These are phyloP conservation scores for Fraxinus cuspidata DNA, from an alignment of 257 asterid species.

Conservation along the genomic window DNA sequence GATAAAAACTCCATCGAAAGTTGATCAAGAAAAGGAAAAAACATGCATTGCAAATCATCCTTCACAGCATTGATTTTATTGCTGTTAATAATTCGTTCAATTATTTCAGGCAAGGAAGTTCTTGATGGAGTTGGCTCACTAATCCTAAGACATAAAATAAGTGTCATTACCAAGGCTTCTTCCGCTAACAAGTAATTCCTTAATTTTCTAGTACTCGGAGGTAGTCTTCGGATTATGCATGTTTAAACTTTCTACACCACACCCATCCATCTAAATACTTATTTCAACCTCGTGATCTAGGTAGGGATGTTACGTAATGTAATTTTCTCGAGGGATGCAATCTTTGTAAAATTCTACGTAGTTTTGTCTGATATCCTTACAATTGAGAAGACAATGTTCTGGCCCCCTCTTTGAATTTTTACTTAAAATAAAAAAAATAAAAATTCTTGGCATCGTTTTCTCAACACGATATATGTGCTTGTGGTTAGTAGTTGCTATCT, in stretches of 20 bases:
- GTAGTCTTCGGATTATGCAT: not conserved
- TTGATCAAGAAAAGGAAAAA: not conserved
- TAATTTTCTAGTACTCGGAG: not conserved
- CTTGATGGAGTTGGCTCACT: conserved; percentile 14
- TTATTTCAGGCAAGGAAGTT: conserved; percentile 22
- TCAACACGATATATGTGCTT: not conserved
- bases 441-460: not conserved
- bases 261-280: not conserved
- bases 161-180: conserved; percentile 3
- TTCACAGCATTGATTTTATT: not conserved
- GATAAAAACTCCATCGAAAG: not conserved
- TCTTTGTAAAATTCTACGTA: not conserved
- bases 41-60: not conserved
- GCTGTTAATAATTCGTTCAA: conserved; percentile 7
- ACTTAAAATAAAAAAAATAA: not conserved
- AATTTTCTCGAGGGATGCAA: not conserved
- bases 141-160: not conserved
- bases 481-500: not conserved
- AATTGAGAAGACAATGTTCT: not conserved
- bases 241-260: not conserved
- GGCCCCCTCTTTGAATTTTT: not conserved
- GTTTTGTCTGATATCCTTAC: not conserved
- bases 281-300: not conserved
- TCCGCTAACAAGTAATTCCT: not conserved
- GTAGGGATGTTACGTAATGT: not conserved